Evolutionary conservation across 148 eudicot genomes (phyloP).

Genomic region (Spergularia marina): DNA sequence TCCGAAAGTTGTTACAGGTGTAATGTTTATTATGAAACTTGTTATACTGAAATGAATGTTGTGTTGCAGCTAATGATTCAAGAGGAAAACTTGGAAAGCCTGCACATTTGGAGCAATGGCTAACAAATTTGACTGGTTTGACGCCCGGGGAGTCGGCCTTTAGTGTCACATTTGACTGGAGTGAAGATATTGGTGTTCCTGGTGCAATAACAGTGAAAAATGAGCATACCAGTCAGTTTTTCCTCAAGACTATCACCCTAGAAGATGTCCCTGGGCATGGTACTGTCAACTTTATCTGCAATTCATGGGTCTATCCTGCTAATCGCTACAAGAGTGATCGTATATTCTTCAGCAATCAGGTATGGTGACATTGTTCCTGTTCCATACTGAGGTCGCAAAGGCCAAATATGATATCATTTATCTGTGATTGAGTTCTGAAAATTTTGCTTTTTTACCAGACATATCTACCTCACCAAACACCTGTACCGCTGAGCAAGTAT

Average conservation of each 20-base stretch:
- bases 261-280: slow-evolving; percentile 55
- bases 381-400: neutral
- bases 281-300: slow-evolving; percentile 58
- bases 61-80: slow-evolving; percentile 21
- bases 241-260: slow-evolving; percentile 64
- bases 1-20: too few species aligned
- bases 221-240: slow-evolving; percentile 60
- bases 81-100: slow-evolving; percentile 40
- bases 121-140: slow-evolving; percentile 31
- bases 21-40: too few species aligned
- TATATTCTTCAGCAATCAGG: slow-evolving; percentile 77
- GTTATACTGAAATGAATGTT: neutral
- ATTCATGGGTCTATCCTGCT: slow-evolving; percentile 79
- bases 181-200: slow-evolving; percentile 61
- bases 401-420: too few species aligned
- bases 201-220: slow-evolving; percentile 67
- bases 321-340: slow-evolving; percentile 50
- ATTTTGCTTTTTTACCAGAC: slow-evolving; percentile 27
- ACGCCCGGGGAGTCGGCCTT: slow-evolving; percentile 46
- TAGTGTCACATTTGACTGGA: slow-evolving; percentile 57
- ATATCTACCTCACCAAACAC: slow-evolving; percentile 69
- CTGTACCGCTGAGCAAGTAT: slow-evolving; percentile 37
- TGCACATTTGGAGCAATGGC: slow-evolving; percentile 56
- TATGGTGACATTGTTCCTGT: neutral
- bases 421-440: too few species aligned